Evolutionary conservation across 257 asterid genomes (phyloP).

Genomic region (Osmanthus fragrans): DNA sequence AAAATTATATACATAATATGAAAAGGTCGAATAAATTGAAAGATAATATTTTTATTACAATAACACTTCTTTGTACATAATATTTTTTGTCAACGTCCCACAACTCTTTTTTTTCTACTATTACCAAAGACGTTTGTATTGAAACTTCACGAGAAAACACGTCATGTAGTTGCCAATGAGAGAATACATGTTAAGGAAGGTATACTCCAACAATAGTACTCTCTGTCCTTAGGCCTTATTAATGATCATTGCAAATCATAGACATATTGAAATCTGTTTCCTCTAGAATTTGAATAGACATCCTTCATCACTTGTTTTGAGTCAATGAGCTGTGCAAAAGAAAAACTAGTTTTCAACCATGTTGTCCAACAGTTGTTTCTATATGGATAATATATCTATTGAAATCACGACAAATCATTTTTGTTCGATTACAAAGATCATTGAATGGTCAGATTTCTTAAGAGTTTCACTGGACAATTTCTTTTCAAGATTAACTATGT

Average conservation of each 20-base stretch:
- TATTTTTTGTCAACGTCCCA: too few relatives aligned
- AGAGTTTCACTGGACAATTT: not conserved
- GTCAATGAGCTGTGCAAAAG: not conserved
- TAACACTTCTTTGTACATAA: too few relatives aligned
- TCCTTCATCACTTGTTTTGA: not conserved
- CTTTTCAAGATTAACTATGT: not conserved
- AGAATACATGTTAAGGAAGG: too few relatives aligned
- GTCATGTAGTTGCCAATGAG: not conserved
- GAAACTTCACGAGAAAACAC: too few relatives aligned
- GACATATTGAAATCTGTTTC: not conserved
- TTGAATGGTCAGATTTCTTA: conserved; percentile 19
- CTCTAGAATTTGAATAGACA: not conserved
- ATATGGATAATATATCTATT: not conserved
- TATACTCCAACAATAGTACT: not conserved
- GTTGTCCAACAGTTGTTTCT: not conserved
- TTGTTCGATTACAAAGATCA: conserved; percentile 5
- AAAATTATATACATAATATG: too few relatives aligned
- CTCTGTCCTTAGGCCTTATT: not conserved
- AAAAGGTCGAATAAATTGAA: too few relatives aligned
- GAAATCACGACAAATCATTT: not conserved
- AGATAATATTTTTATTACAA: too few relatives aligned
- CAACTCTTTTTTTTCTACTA: too few relatives aligned
- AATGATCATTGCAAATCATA: not conserved
- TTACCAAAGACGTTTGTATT: too few relatives aligned
- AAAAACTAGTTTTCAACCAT: not conserved